phyloP scores from a whole-genome alignment of 2,329 filamentous ascomycete genomes.

The Fusarium agapanthi region DNA sequence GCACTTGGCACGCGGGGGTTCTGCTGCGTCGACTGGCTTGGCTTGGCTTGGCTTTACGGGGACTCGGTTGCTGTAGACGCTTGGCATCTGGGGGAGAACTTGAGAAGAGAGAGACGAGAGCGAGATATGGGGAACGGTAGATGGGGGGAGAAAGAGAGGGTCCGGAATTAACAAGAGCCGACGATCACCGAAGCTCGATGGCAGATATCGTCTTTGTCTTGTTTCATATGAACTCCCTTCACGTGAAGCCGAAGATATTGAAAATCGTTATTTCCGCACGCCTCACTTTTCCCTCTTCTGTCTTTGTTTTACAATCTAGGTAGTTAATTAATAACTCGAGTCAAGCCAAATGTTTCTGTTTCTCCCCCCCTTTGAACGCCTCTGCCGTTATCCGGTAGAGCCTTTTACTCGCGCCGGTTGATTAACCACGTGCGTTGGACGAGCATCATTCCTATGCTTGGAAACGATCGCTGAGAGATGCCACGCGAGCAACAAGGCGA shows the following conservation, averaged over 20 bases:
- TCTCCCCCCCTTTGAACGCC: neutral
- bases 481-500: conserved; percentile 22
- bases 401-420: neutral
- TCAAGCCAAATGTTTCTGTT: neutral
- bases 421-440: conserved; percentile 23
- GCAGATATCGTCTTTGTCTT: neutral
- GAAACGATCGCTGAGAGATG: conserved; percentile 12
- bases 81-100: conserved; percentile 20
- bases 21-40: neutral
- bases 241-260: neutral
- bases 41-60: neutral
- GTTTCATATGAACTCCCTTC: neutral
- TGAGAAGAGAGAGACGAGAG: neutral
- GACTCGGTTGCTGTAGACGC: neutral
- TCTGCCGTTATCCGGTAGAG: conserved; percentile 3
- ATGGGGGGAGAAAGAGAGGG: neutral
- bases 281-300: neutral
- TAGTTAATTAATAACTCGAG: neutral
- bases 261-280: neutral
- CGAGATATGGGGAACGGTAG: conserved; percentile 4
- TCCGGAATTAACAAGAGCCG: conserved; percentile 14
- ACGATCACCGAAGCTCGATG: neutral
- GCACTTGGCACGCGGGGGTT: conserved; percentile 30
- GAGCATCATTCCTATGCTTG: conserved; percentile 11
- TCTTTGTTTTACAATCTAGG: neutral